Conservation (phyloP, 2,329 filamentous ascomycete species). For the Emmonsiellopsis sp. region DNA sequence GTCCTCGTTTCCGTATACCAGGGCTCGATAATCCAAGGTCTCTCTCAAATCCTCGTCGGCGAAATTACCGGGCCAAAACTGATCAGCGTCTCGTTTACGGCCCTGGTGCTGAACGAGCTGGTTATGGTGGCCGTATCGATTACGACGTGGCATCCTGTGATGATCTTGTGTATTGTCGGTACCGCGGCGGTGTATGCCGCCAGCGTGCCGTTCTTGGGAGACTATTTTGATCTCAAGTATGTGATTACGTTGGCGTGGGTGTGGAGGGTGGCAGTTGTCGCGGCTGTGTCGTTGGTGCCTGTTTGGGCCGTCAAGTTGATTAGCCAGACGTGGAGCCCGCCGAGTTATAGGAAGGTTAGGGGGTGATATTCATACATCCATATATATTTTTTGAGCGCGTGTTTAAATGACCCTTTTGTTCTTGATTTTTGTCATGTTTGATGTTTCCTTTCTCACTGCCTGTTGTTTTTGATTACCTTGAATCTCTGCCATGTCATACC, state of each 20-base stretch:
- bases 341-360: conserved; percentile 83
- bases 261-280: conserved; percentile 78
- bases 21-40: conserved; percentile 88
- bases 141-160: conserved; percentile 91
- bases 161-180: conserved; percentile 76
- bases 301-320: conserved; percentile 83
- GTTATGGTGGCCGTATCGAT: conserved; percentile 96
- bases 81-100: conserved; percentile 86
- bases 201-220: conserved; percentile 73
- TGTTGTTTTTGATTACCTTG: too few relatives aligned
- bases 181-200: conserved; percentile 74
- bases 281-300: conserved; percentile 71
- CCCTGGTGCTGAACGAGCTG: conserved; percentile 85
- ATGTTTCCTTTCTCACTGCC: too few relatives aligned
- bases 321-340: conserved; percentile 75
- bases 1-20: conserved; percentile 92
- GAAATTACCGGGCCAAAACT: conserved; percentile 59
- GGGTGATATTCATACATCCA: conserved; percentile 19
- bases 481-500: too few relatives aligned
- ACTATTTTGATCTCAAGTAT: conserved; percentile 82
- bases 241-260: conserved; percentile 72
- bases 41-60: conserved; percentile 78
- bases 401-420: background rate
- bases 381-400: background rate
- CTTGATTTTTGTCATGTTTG: too few relatives aligned